These are phyloP conservation scores for Sonneratia caseolaris DNA, from an alignment of 345 rosid genomes.

Conservation along the genomic window DNA sequence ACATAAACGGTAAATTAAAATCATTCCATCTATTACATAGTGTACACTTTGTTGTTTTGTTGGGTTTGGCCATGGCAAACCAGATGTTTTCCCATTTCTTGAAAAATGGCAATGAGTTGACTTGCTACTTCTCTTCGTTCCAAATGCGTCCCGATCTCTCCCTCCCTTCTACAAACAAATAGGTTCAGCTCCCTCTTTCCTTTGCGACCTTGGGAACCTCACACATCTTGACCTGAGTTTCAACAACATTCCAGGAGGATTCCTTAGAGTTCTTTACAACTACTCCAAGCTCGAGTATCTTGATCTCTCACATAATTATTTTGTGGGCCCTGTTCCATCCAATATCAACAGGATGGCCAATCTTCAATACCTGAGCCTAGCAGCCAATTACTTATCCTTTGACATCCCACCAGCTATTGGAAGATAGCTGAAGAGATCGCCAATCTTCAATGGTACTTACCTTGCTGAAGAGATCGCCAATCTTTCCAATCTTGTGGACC, in stretches of 20 bases:
- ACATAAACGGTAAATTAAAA: slow-evolving; percentile 13
- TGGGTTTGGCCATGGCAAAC: no score
- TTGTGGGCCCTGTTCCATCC: slow-evolving; percentile 36
- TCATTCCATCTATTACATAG: background rate
- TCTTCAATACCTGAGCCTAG: slow-evolving; percentile 24
- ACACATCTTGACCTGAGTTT: slow-evolving; percentile 12
- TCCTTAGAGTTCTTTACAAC: slow-evolving; percentile 27
- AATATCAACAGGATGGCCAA: slow-evolving; percentile 29
- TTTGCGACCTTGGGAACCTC: slow-evolving; percentile 43
- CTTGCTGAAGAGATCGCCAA: slow-evolving; percentile 26
- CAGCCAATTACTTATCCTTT: slow-evolving; percentile 32
- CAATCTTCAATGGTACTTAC: slow-evolving; percentile 29
- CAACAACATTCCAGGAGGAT: slow-evolving; percentile 30
- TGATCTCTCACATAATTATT: slow-evolving; percentile 37
- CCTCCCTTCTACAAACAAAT: background rate
- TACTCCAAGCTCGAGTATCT: slow-evolving; percentile 37
- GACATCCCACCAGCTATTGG: slow-evolving; percentile 31
- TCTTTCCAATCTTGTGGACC: slow-evolving; percentile 24
- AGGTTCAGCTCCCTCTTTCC: slow-evolving; percentile 30
- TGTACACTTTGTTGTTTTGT: background rate
- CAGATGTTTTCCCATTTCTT: no score
- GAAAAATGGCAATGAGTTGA: background rate
- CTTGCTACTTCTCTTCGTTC: background rate
- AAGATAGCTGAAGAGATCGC: slow-evolving; percentile 23
- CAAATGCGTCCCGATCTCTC: background rate